Percentiles rank a stretch among this genome's conserved stretches.
phyloP scores from a whole-genome alignment of 148 eudicot genomes.

The Diospyros lotus region DNA sequence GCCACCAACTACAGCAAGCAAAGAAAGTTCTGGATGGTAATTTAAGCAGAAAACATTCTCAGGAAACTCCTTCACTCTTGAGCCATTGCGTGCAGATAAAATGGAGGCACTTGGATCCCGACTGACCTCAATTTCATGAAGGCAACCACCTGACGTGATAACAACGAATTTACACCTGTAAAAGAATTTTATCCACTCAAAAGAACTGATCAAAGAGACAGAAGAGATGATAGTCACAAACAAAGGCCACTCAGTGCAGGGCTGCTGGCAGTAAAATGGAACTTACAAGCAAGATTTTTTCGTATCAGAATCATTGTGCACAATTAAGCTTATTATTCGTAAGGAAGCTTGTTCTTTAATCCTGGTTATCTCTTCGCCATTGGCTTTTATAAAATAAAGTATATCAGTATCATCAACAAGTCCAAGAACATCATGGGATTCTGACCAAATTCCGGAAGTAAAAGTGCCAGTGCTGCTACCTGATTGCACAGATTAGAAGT shows the following conservation, averaged over 20 bases:
- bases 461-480: conserved; percentile 48
- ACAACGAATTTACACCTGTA: conserved; percentile 80
- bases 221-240: not conserved
- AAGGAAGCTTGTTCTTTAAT: conserved; percentile 51
- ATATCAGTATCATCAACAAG: conserved; percentile 61
- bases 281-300: conserved; percentile 72
- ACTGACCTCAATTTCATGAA: conserved; percentile 75
- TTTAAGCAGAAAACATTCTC: conserved; percentile 50
- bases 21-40: conserved; percentile 44
- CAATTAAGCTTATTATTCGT: conserved; percentile 62
- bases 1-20: conserved; percentile 68
- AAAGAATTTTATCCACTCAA: conserved; percentile 16
- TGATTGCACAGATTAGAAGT: conserved; percentile 25
- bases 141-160: conserved; percentile 72
- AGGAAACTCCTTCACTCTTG: conserved; percentile 41
- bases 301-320: conserved; percentile 39
- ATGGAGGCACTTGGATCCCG: conserved; percentile 74
- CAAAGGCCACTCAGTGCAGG: conserved; percentile 4
- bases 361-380: conserved; percentile 87
- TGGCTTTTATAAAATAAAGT: conserved; percentile 74
- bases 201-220: not conserved
- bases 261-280: conserved; percentile 3
- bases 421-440: conserved; percentile 84
- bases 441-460: conserved; percentile 82
- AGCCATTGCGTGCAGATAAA: conserved; percentile 41